Base-by-base conservation (phyloP, 148 eudicot species). In the Rhododendron williamsianum region DNA sequence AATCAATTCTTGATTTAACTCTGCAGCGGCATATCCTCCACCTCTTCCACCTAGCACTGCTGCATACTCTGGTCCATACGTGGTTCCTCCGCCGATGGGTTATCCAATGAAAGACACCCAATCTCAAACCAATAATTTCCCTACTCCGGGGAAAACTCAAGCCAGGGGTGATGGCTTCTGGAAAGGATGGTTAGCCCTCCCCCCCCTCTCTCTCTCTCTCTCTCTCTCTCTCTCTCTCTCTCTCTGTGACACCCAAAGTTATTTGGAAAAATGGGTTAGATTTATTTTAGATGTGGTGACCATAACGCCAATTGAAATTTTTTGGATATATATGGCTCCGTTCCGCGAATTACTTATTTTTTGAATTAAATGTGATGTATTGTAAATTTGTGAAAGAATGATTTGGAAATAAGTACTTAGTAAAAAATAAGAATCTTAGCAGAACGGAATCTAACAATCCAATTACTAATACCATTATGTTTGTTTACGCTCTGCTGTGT, bases 111-210 rank as follows among this genome's bases (percentile, higher is more conserved):
- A 25, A 74, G 87, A 41, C 43, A 63, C 51, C 36, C 84, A 86
- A 48, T 25, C 58, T 23, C 84, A 81, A 18, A 10, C 51, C 54
- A 65, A 43, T 1, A 54, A 35, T 35, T 18, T n/a, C 30, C 73
- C 84, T n/a, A 33, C 58, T 71, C 52, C 87, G 0, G 83, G 9
- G 25, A 65, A 80, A 46, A 86, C 87, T 81, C 45, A 81, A 71
- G 43, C 87, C 43, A 71, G 81, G 60, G 87, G 87, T 52, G 87
- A 86, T 18, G 87, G 87, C 84, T 86, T 86, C 87, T 86, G 84
- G 87, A 86, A 86, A 71, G 87, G 87, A 86, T 86, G 87, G 87
- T 85, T 43, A 85, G 83, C 48, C 27, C 15, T n/a, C n/a, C n/a
- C n/a, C n/a, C n/a, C n/a, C n/a, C n/a, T 27, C 60, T n/a, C 25